Evolutionary conservation across 208 protist genomes (phyloP), one percentile per base, ranked within the genome.

Genomic region (Acanthamoeba triangularis): DNA sequence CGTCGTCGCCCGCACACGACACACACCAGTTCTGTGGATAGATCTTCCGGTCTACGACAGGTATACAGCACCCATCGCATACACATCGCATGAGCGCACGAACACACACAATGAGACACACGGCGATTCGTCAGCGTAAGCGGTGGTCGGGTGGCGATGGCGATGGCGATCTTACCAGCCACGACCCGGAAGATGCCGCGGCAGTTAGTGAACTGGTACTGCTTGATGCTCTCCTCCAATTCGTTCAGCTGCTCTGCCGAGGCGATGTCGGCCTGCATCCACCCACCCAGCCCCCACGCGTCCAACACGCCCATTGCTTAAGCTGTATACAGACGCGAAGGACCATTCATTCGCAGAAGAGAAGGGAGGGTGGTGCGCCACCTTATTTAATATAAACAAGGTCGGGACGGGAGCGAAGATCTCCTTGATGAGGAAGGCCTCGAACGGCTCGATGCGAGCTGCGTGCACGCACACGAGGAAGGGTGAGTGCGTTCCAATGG

Each of bases 21-120:
- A 91, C 59, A 11, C 84, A 91, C 84, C 84, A 91, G 59, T 91
- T 91, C 25, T 91, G 84, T 91, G 84, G 35, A 41, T 63, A 91
- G 54, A 72, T 91, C 52, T 67, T 91, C 13, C 84, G 8, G 33
- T 91, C 84, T 91, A n/a, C 74, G 25, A 3, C 11, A 7, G 47
- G 3, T 0, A 84, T 84, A 14, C 35, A 80, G 23, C 44, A 52
- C 74, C 0, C 33, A 49, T 1, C 10, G 2, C n/a, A 23, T 35
- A n/a, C 20, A 8, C 10, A n/a, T 65, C 11, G 18, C 59, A 65
- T n/a, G 3, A 65, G 63, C 5, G 63, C 20, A 63, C 13, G 59
- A 63, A 76, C 30, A 14, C 0, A 14, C 37, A 11, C 69, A 28
- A 44, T 41, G 20, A 1, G 1, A 16, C 13, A 56, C 3, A 52